Evolutionary conservation across 2,329 filamentous ascomycete species (phyloP).

Genomic region (Alternaria brassicicola): DNA sequence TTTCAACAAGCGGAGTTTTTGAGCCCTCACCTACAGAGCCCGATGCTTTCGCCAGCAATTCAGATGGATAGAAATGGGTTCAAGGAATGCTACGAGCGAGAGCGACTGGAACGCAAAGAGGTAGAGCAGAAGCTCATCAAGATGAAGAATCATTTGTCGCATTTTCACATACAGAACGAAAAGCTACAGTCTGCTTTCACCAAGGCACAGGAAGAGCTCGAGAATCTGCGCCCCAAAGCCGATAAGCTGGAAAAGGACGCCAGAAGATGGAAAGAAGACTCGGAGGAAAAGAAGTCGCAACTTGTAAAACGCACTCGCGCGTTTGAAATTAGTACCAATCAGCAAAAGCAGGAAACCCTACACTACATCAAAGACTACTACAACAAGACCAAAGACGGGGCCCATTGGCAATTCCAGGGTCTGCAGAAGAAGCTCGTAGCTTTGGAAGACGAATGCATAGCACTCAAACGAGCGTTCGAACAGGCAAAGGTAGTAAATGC

Average conservation of each 20-base stretch:
- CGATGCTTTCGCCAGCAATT: not conserved
- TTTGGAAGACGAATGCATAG: conserved; percentile 1
- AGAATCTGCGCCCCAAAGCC: not conserved
- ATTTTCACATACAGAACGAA: conserved; percentile 1
- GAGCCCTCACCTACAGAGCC: not conserved
- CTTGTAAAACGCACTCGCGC: not conserved
- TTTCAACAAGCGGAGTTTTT: not conserved
- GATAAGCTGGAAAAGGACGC: not conserved
- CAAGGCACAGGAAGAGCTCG: not conserved
- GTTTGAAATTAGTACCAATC: not conserved
- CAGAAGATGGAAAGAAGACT: conserved; percentile 6
- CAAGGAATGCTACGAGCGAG: not conserved
- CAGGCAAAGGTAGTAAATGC: conserved; percentile 2
- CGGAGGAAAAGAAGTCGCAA: not conserved
- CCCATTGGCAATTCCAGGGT: conserved; percentile 7
- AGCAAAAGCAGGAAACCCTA: conserved; percentile 3
- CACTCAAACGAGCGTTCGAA: not conserved
- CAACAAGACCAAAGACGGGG: conserved; percentile 6
- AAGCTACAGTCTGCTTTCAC: conserved; percentile 1
- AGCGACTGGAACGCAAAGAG: not conserved
- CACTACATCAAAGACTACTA: conserved; percentile 19
- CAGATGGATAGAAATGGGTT: not conserved
- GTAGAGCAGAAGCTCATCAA: not conserved
- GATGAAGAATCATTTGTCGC: not conserved
- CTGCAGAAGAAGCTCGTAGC: conserved; percentile 10